Conservation (phyloP, 2,329 filamentous ascomycete species). For the Calycina marina region DNA sequence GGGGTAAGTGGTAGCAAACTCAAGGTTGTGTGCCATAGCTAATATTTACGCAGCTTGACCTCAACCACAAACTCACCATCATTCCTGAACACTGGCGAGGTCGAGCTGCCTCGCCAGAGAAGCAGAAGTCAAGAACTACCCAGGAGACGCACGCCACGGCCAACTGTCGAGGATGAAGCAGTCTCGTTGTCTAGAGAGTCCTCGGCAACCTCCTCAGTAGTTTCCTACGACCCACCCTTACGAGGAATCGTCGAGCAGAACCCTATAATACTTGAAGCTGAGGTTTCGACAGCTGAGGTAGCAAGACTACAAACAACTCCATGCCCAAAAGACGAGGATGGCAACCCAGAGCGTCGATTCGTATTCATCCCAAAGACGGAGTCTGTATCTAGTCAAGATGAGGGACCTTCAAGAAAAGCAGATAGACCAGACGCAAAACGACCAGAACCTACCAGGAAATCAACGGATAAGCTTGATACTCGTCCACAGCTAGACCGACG, state of each 20-base stretch:
- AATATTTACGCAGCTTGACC: conserved; percentile 1
- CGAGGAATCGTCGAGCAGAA: conserved; percentile 55
- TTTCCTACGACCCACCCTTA: conserved; percentile 38
- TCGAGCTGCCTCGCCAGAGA: conserved; percentile 8
- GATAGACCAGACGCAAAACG: conserved; percentile 1
- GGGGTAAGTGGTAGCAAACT: conserved; percentile 16
- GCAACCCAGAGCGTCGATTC: conserved; percentile 42
- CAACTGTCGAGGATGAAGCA: conserved; percentile 55
- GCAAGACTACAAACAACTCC: conserved; percentile 15
- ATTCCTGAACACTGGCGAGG: conserved; percentile 4
- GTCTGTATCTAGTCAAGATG: conserved; percentile 11
- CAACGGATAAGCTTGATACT: not conserved
- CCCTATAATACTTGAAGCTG: conserved; percentile 49
- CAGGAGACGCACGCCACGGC: conserved; percentile 35
- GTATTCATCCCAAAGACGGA: conserved; percentile 34
- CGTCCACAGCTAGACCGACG: conserved; percentile 6
- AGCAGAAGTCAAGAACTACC: conserved; percentile 11
- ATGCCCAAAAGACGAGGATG: conserved; percentile 9
- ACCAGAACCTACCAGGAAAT: conserved; percentile 1
- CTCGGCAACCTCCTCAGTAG: conserved; percentile 2
- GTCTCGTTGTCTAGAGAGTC: conserved; percentile 47
- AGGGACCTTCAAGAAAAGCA: conserved; percentile 7
- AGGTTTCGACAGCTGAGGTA: conserved; percentile 21
- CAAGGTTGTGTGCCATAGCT: not conserved
- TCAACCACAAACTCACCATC: conserved; percentile 5